phyloP scores from a whole-genome alignment of 192 early-diverging fungal genomes.

The Jimgerdemannia flammicorona region DNA sequence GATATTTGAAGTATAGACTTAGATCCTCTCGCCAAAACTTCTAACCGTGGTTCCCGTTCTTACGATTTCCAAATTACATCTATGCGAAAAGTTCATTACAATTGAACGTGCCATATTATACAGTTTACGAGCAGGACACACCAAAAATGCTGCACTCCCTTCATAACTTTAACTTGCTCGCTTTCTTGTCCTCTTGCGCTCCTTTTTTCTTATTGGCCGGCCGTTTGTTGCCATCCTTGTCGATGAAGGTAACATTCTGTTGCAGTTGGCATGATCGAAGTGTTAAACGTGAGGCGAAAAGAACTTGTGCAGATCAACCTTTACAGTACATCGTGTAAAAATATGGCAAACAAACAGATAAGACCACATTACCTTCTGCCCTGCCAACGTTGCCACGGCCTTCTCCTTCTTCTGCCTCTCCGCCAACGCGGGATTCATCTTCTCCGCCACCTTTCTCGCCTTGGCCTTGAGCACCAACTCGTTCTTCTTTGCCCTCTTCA shows the following conservation, averaged over 20 bases:
- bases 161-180: not conserved
- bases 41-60: too few species aligned
- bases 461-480: slow-evolving; percentile 38
- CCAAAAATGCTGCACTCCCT: not conserved
- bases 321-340: not conserved
- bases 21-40: too few species aligned
- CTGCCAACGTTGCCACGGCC: slow-evolving; percentile 60
- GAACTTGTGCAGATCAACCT: not conserved
- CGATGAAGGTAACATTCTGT: slow-evolving; percentile 29
- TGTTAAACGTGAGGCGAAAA: not conserved
- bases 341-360: not conserved
- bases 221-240: slow-evolving; percentile 30
- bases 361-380: slow-evolving; percentile 41
- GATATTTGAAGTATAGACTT: too few species aligned
- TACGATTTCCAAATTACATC: too few species aligned
- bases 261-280: not conserved
- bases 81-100: not conserved
- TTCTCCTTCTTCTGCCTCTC: slow-evolving; percentile 48
- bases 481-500: slow-evolving; percentile 61
- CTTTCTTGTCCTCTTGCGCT: not conserved
- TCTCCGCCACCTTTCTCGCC: slow-evolving; percentile 14
- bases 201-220: not conserved
- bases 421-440: slow-evolving; percentile 33
- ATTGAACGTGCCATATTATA: not conserved
- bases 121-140: too few species aligned